These are phyloP conservation scores for Marasmius tenuissimus DNA, from an alignment of 1,284 basidiomycete genomes.

Conservation along the genomic window DNA sequence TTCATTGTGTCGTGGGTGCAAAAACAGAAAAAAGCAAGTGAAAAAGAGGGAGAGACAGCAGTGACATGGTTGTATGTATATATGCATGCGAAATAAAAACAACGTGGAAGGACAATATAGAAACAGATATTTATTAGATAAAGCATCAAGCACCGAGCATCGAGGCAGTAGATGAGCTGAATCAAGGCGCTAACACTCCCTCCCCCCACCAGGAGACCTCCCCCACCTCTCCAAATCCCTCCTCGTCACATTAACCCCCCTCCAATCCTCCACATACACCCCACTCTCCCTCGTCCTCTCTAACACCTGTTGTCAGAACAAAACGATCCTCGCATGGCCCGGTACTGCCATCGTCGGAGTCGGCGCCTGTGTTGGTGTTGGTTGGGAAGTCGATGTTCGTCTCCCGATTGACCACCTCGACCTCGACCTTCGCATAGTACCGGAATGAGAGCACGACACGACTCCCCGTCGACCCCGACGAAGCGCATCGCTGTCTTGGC, in stretches of 20 bases:
- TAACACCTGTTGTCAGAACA: slow-evolving; percentile 53
- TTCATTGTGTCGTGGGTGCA: too few species aligned
- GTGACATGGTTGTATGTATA: too few species aligned
- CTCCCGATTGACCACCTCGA: background rate
- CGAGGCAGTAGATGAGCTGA: too few species aligned
- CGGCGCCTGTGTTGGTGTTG: background rate
- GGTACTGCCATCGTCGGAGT: background rate
- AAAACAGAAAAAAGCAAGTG: too few species aligned
- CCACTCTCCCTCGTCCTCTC: slow-evolving; percentile 44
- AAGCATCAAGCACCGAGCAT: too few species aligned
- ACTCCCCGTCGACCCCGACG: slow-evolving; percentile 21
- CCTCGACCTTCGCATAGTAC: background rate
- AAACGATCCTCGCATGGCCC: slow-evolving; percentile 33
- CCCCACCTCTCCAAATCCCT: slow-evolving; percentile 27
- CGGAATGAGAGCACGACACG: background rate
- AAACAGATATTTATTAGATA: too few species aligned
- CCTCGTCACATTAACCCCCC: slow-evolving; percentile 41
- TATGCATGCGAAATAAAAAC: too few species aligned
- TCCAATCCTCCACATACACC: slow-evolving; percentile 58
- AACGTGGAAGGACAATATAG: too few species aligned
- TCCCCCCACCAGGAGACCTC: background rate
- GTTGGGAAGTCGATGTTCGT: too few species aligned
- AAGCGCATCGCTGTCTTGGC: slow-evolving; percentile 39
- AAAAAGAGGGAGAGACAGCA: too few species aligned
- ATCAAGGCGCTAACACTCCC: too few species aligned